Evolutionary conservation across 2,329 filamentous ascomycete species (phyloP).

Genomic region (Neofusicoccum umdonicola): DNA sequence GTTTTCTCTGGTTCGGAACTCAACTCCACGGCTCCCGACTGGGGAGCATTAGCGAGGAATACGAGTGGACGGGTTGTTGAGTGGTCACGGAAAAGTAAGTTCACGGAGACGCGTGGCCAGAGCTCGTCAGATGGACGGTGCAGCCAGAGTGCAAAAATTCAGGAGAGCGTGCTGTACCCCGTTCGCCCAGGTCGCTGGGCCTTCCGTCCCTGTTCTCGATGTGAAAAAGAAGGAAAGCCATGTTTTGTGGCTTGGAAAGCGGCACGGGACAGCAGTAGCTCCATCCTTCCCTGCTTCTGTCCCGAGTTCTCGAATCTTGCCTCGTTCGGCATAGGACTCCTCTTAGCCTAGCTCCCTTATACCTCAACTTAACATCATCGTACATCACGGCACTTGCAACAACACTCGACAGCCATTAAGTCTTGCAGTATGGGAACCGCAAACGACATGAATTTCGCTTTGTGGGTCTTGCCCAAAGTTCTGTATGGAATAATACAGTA

Average conservation of each 20-base stretch:
- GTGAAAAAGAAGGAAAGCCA: not conserved
- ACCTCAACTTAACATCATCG: not conserved
- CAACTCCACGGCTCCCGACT: not conserved
- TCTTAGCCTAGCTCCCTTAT: not conserved
- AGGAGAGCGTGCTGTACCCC: not conserved
- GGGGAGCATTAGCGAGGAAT: no score
- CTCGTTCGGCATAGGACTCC: not conserved
- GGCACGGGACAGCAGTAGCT: not conserved
- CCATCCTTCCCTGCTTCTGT: not conserved
- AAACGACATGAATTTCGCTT: not conserved
- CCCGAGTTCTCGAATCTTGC: constrained; percentile 5
- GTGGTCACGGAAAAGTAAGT: no score
- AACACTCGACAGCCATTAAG: not conserved
- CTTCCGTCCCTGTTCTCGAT: not conserved
- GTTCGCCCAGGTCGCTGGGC: no score
- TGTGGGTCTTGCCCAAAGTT: not conserved
- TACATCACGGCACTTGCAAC: not conserved
- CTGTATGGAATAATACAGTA: not conserved
- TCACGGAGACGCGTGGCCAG: no score
- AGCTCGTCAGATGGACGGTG: no score
- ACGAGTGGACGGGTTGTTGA: no score
- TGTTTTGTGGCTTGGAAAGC: not conserved
- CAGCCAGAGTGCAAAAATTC: no score
- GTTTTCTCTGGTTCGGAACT: not conserved
- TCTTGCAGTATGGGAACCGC: not conserved